Conservation (phyloP, 306 rosid species). For the Geum urbanum region DNA sequence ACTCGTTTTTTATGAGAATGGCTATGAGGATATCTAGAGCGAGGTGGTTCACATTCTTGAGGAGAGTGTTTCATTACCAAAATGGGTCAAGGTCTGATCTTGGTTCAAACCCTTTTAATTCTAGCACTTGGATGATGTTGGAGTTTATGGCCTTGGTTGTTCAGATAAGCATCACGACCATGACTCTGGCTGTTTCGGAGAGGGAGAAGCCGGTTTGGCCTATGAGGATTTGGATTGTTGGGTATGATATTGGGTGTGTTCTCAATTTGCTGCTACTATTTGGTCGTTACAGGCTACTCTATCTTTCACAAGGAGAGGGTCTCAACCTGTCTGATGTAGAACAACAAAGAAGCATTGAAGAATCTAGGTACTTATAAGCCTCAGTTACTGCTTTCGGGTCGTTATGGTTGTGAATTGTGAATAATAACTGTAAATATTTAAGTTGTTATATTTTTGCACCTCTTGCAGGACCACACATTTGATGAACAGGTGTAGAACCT, state of each 20-base stretch:
- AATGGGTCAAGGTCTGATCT: slow-evolving; percentile 83
- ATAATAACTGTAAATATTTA: not conserved
- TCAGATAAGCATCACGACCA: slow-evolving; percentile 54
- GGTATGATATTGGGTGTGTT: slow-evolving; percentile 76
- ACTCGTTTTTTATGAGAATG: slow-evolving; percentile 40
- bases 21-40: slow-evolving; percentile 94
- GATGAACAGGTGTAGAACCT: slow-evolving; percentile 74
- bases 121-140: slow-evolving; percentile 76
- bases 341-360: slow-evolving; percentile 64
- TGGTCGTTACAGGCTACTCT: slow-evolving; percentile 60
- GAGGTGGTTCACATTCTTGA: slow-evolving; percentile 78
- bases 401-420: not conserved
- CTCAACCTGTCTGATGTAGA: slow-evolving; percentile 58
- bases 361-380: slow-evolving; percentile 58
- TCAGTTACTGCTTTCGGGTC: slow-evolving; percentile 8
- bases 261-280: slow-evolving; percentile 71
- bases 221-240: slow-evolving; percentile 87
- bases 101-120: slow-evolving; percentile 83
- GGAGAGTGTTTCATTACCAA: slow-evolving; percentile 94
- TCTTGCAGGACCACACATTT: slow-evolving; percentile 61
- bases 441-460: not conserved
- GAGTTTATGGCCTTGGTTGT: slow-evolving; percentile 64
- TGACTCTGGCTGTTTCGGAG: slow-evolving; percentile 58
- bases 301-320: slow-evolving; percentile 47
- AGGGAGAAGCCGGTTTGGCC: slow-evolving; percentile 94